Base-by-base conservation (phyloP, 768 basidiomycete genomes). In the Calocera cornea region DNA sequence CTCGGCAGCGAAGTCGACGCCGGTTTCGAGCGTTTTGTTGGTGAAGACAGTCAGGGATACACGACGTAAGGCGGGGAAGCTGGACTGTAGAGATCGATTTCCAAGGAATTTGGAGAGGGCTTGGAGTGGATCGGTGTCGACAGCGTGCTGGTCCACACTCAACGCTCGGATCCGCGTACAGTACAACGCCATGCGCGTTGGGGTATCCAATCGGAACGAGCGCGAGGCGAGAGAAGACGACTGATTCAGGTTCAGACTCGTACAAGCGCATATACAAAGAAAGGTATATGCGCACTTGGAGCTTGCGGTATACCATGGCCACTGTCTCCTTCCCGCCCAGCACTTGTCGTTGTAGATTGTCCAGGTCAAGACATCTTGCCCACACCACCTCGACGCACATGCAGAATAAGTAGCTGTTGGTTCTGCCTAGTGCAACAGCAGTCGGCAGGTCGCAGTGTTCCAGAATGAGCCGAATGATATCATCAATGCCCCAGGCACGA, bases 401-500 rank as follows among this genome's bases (percentile, higher is more conserved):
- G 54, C 54, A 60, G 31, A 60, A 60, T 10, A 60, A 22, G 22
- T 60, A 60, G 31, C 54, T 31, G 54, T 27, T 29, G 31, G 54
- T 60, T 33, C 54, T 27, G 14, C 27, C 54, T 33, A 60, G 27
- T 12, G 54, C 24, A 33, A 33, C 31, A 60, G 54, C 54, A 2
- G 54, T 33, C 27, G 24, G 31, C 27, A 60, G 14, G 19, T 60
- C 54, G 54, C 54, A 60, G 22, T 60, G 31, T 60, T 33, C 14
- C 5, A 60, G 54, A 33, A 60, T 60, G 54, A 60, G 54, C 5
- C 54, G 54, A 33, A 60, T 33, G 14, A 60, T 60, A 33, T 60
- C 54, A 33, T 60, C 54, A 16, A 60, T 60, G 54, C 54, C 54
- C 54, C 54, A 60, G 14, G 54, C 54, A 31, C 54, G 54, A 33